Conservation (phyloP, 2,329 filamentous ascomycete species). For the Talaromyces sp. region DNA sequence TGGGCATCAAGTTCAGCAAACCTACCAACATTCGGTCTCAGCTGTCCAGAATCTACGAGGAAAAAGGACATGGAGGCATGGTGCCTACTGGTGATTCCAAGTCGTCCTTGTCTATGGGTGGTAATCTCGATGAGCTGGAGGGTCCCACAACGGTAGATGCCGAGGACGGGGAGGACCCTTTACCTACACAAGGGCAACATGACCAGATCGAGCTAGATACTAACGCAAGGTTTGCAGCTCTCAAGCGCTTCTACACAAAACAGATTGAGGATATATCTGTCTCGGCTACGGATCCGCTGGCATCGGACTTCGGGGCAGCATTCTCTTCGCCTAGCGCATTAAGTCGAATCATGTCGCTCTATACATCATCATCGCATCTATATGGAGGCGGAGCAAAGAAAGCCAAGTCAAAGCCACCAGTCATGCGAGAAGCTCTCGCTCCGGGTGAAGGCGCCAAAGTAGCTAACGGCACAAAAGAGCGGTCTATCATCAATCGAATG, state of each 20-base stretch:
- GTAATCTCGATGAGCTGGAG: constrained; percentile 16
- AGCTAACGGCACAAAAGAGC: constrained; percentile 58
- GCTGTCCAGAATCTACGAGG: constrained; percentile 63
- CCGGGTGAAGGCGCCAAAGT: constrained; percentile 68
- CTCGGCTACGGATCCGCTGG: constrained; percentile 52
- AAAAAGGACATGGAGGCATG: constrained; percentile 37
- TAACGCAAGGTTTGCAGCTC: constrained; percentile 68
- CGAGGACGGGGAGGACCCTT: constrained; percentile 24
- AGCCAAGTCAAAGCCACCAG: constrained; percentile 61
- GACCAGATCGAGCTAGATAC: constrained; percentile 48
- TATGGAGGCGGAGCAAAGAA: constrained; percentile 56
- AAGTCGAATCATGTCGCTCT: constrained; percentile 86
- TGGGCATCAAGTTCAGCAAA: constrained; percentile 85
- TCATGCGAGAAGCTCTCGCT: constrained; percentile 76
- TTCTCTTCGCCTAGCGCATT: constrained; percentile 76
- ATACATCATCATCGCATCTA: constrained; percentile 59
- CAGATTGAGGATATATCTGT: constrained; percentile 66
- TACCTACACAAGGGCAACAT: constrained; percentile 21
- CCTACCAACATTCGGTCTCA: constrained; percentile 82
- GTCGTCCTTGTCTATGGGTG: constrained; percentile 35
- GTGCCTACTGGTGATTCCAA: constrained; percentile 36
- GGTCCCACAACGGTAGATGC: constrained; percentile 23
- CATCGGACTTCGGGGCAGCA: constrained; percentile 43
- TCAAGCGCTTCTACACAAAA: constrained; percentile 76
- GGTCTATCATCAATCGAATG: constrained; percentile 58